phyloP scores from a whole-genome alignment of 106 monocot species.

The Dendrobium huoshanense region DNA sequence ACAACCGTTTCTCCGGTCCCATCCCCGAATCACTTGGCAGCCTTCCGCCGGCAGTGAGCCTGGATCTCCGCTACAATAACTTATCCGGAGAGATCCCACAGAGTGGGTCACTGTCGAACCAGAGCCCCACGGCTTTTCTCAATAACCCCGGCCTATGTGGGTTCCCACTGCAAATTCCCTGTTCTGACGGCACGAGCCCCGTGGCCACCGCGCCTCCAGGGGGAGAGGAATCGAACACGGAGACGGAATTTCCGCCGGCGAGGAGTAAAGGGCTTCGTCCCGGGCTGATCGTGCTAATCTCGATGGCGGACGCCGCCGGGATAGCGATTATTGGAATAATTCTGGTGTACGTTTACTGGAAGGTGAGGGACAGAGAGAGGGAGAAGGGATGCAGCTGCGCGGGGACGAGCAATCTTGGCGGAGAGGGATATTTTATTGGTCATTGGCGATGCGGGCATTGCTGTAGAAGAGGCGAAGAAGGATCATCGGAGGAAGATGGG shows the following conservation, averaged over 20 bases:
- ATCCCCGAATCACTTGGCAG: conserved; percentile 55
- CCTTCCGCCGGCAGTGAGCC: conserved; percentile 38
- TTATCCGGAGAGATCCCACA: conserved; percentile 93
- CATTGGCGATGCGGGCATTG: neutral
- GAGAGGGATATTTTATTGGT: neutral
- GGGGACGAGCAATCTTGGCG: conserved; percentile 23
- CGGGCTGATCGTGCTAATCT: conserved; percentile 45
- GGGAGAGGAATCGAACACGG: neutral
- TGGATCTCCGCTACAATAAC: conserved; percentile 80
- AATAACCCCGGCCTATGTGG: conserved; percentile 69
- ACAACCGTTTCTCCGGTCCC: conserved; percentile 63
- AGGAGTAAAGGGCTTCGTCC: conserved; percentile 20
- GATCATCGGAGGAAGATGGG: neutral
- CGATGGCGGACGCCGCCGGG: conserved; percentile 50
- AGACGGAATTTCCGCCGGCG: neutral
- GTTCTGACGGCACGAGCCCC: conserved; percentile 8
- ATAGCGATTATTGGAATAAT: conserved; percentile 53
- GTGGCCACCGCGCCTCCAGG: neutral
- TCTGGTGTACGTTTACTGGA: conserved; percentile 65
- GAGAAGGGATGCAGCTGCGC: conserved; percentile 22
- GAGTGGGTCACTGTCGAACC: conserved; percentile 31
- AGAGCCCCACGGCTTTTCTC: conserved; percentile 40
- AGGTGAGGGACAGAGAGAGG: conserved; percentile 29
- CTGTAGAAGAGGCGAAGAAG: neutral
- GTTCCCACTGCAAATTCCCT: conserved; percentile 44